A percentile compares a stretch with the other conserved stretches of the same genome.
phyloP scores from a whole-genome alignment of 768 basidiomycete species.

The Russula dissimulans region DNA sequence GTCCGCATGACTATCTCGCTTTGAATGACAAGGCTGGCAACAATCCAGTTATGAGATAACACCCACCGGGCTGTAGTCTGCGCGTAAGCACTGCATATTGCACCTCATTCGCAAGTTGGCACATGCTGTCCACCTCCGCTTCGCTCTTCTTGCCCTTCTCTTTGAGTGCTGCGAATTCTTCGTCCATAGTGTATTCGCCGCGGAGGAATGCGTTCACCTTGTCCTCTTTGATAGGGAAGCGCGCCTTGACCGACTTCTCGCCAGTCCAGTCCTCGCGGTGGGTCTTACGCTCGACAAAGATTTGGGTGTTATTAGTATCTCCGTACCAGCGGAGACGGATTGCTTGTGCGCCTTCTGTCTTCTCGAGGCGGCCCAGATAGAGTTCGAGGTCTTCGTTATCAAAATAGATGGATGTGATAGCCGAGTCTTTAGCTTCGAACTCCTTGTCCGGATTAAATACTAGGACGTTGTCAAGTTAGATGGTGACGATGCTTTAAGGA shows the following conservation, averaged over 20 bases:
- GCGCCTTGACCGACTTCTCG: slow-evolving; percentile 95
- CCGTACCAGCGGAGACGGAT: slow-evolving; percentile 97
- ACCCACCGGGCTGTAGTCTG: slow-evolving; percentile 71
- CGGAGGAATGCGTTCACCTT: slow-evolving; percentile 84
- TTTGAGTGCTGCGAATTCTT: slow-evolving; percentile 78
- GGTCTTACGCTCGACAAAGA: slow-evolving; percentile 83
- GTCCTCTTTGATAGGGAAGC: slow-evolving; percentile 91
- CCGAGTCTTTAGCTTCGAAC: slow-evolving; percentile 78
- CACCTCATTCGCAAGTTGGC: slow-evolving; percentile 93
- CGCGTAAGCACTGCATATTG: slow-evolving; percentile 85
- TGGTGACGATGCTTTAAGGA: background rate
- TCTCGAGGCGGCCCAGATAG: slow-evolving; percentile 93
- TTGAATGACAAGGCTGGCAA: background rate
- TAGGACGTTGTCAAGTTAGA: slow-evolving; percentile 26
- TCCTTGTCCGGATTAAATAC: slow-evolving; percentile 94
- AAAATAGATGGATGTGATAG: slow-evolving; percentile 96
- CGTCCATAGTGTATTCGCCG: slow-evolving; percentile 90
- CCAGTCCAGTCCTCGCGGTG: slow-evolving; percentile 99
- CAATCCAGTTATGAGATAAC: background rate
- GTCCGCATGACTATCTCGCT: slow-evolving; percentile 72
- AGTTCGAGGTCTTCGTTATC: slow-evolving; percentile 94
- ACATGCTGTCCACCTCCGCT: slow-evolving; percentile 87
- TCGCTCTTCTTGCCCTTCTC: slow-evolving; percentile 89
- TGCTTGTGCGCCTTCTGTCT: slow-evolving; percentile 97
- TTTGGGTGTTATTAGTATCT: slow-evolving; percentile 70